phyloP scores from a whole-genome alignment of 805 yeast species.

The Scheffersomyces coipomensis region DNA sequence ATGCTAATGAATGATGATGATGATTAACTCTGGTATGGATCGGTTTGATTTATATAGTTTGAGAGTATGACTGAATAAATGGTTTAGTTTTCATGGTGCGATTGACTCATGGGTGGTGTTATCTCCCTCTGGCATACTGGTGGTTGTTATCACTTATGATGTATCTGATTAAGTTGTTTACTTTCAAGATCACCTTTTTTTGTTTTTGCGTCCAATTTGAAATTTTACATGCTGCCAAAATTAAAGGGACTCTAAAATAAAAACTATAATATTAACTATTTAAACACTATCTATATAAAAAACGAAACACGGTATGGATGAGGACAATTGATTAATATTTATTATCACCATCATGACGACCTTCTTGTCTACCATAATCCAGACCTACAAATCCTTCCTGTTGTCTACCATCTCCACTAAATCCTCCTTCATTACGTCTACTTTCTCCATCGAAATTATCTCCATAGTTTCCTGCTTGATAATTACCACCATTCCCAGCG shows the following conservation, averaged over 20 bases:
- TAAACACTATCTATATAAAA: no score
- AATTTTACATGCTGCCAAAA: neutral
- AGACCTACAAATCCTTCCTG: slow-evolving; percentile 5
- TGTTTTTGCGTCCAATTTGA: no score
- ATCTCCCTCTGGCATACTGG: neutral
- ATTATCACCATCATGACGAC: slow-evolving; percentile 3
- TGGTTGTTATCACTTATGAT: neutral
- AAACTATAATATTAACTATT: no score
- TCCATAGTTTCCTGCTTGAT: slow-evolving; percentile 4
- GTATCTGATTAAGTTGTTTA: no score
- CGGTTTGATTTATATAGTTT: neutral
- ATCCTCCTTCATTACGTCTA: slow-evolving; percentile 6
- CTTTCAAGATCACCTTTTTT: no score
- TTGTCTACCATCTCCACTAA: slow-evolving; percentile 5
- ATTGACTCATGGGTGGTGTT: neutral
- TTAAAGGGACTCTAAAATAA: neutral
- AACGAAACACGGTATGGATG: no score
- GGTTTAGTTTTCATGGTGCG: neutral
- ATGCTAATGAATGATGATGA: no score
- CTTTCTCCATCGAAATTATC: slow-evolving; percentile 19
- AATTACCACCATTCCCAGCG: slow-evolving; percentile 7
- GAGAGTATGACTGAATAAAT: neutral
- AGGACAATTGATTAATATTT: neutral
- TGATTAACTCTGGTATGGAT: neutral
- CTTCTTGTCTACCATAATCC: slow-evolving; percentile 10